Evolutionary conservation across 2,329 filamentous ascomycete species (phyloP).

Genomic region (Beauveria brongniartii): DNA sequence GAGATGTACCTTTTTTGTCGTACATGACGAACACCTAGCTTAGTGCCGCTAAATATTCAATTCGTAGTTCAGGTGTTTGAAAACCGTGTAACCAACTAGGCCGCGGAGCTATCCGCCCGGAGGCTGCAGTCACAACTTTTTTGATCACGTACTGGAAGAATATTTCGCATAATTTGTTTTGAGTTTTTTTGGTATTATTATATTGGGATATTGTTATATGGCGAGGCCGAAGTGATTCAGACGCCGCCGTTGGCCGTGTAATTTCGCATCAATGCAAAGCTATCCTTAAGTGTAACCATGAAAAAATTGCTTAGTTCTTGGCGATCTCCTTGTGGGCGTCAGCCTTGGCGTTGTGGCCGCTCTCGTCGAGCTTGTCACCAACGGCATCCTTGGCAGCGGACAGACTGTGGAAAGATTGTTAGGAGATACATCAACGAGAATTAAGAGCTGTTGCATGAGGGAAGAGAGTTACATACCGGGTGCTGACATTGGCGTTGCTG

Average conservation of each 20-base stretch:
- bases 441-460: not conserved
- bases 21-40: not conserved
- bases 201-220: not conserved
- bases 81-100: too few relatives aligned
- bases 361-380: slow-evolving; percentile 39
- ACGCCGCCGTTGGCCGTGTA: not conserved
- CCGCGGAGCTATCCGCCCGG: too few relatives aligned
- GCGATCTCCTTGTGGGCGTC: slow-evolving; percentile 32
- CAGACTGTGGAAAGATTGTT: slow-evolving; percentile 26
- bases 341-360: slow-evolving; percentile 32
- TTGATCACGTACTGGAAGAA: not conserved
- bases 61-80: too few relatives aligned
- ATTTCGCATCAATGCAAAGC: not conserved
- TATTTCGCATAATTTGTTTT: not conserved
- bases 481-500: slow-evolving; percentile 40
- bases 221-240: not conserved
- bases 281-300: not conserved
- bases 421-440: slow-evolving; percentile 14
- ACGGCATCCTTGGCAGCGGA: slow-evolving; percentile 41
- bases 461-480: slow-evolving; percentile 37
- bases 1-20: not conserved
- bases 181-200: not conserved
- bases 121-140: too few relatives aligned
- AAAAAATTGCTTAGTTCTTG: slow-evolving; percentile 19
- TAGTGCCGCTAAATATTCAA: not conserved